These are phyloP conservation scores for Trichosanthes cucumerina DNA, from an alignment of 306 rosid genomes.

Conservation along the genomic window DNA sequence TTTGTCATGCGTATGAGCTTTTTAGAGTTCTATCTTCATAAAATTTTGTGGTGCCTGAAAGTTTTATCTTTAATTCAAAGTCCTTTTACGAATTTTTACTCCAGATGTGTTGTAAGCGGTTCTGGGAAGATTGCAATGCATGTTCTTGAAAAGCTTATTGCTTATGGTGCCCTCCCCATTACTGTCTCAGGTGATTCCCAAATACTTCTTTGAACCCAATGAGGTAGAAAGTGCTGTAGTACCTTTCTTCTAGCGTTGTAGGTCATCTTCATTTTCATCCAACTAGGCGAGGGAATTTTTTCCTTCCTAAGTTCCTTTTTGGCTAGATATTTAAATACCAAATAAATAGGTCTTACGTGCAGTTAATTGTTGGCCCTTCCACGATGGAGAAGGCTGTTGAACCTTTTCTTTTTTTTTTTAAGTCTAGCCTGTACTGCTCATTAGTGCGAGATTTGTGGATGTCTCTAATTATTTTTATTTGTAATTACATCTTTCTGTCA, in stretches of 20 bases:
- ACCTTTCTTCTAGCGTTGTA: background rate
- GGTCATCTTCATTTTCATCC: constrained; percentile 12
- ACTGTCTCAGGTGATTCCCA: constrained; percentile 66
- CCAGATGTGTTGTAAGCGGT: constrained; percentile 86
- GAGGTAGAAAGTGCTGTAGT: background rate
- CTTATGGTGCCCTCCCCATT: constrained; percentile 89
- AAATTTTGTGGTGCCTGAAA: background rate
- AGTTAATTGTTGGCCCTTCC: background rate
- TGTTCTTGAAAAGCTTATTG: constrained; percentile 94
- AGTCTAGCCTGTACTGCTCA: background rate
- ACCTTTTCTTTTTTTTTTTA: background rate
- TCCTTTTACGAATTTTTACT: constrained; percentile 16
- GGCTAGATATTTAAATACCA: background rate
- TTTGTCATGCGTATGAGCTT: background rate
- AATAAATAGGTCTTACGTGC: background rate
- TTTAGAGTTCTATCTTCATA: constrained; percentile 1
- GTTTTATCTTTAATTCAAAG: constrained; percentile 8
- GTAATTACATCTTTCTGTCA: background rate
- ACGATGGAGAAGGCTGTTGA: background rate
- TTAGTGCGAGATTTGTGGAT: background rate
- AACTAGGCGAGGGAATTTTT: background rate
- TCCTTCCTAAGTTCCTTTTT: background rate
- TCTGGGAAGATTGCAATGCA: constrained; percentile 98
- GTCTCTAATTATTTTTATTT: background rate
- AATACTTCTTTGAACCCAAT: constrained; percentile 3